Conservation (phyloP, 495 filamentous ascomycete species). For the Pseudotulostoma volvatum region DNA sequence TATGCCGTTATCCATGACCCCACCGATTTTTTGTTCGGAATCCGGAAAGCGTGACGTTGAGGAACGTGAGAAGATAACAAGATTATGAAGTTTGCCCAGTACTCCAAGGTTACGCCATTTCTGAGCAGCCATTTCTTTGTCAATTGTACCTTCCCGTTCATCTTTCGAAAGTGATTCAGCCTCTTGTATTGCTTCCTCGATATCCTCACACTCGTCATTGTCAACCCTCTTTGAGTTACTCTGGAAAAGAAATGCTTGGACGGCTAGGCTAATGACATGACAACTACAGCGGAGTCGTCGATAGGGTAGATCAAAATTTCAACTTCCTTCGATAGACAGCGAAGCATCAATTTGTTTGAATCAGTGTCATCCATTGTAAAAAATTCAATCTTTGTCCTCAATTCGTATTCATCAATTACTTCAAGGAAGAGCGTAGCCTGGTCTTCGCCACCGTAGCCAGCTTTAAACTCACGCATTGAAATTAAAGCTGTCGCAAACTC, state of each 20-base stretch:
- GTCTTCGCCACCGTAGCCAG: not conserved
- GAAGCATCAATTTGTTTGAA: not conserved
- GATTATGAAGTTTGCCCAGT: not conserved
- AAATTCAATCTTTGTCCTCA: not conserved
- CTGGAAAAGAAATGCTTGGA: conserved; percentile 1
- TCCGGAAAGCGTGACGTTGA: not conserved
- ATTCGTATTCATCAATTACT: not conserved
- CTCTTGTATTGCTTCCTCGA: not conserved
- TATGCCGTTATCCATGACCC: not conserved
- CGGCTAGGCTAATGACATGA: conserved; percentile 1
- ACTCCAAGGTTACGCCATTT: not conserved
- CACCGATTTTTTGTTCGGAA: not conserved
- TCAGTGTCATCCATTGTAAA: not conserved
- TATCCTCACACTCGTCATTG: not conserved
- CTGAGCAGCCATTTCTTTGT: not conserved
- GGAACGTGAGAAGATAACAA: not conserved
- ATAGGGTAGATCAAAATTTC: not conserved
- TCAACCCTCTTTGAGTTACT: not conserved
- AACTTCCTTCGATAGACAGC: not conserved
- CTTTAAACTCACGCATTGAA: not conserved
- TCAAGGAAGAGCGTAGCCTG: not conserved
- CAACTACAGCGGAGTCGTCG: not conserved
- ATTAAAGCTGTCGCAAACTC: not conserved
- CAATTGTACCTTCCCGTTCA: not conserved
- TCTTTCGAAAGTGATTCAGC: not conserved